phyloP scores from a whole-genome alignment of 1,284 basidiomycete genomes.

The Stereum hirsutum region DNA sequence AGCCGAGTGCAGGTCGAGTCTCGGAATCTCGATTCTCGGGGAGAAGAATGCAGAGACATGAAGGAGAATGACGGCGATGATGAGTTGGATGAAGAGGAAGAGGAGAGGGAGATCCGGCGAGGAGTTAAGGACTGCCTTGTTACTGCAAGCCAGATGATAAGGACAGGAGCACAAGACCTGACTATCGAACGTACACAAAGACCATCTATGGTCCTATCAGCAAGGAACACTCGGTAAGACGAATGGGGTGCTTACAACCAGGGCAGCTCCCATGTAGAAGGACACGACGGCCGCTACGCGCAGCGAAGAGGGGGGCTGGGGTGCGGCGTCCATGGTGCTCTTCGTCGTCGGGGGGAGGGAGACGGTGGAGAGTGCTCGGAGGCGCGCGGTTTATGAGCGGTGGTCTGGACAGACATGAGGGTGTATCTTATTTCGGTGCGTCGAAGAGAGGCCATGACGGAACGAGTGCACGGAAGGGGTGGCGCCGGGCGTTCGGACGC shows the following conservation, averaged over 20 bases:
- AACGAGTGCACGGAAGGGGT: too few relatives aligned
- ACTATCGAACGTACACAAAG: conserved; percentile 38
- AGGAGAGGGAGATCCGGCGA: conserved; percentile 59
- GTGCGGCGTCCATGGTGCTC: conserved; percentile 18
- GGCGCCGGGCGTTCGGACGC: too few relatives aligned
- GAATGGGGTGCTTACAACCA: conserved; percentile 43
- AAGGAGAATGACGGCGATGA: conserved; percentile 58
- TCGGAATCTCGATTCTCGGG: conserved; percentile 46
- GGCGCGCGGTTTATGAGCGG: not conserved
- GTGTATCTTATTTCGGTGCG: too few relatives aligned
- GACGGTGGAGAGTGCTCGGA: conserved; percentile 1
- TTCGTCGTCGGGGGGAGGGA: not conserved
- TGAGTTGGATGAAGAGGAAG: conserved; percentile 60
- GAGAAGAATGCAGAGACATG: conserved; percentile 39
- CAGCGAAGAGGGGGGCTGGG: conserved; percentile 22
- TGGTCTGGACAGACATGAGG: too few relatives aligned
- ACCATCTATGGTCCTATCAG: conserved; percentile 41
- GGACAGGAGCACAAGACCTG: not conserved
- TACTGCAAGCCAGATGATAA: conserved; percentile 26
- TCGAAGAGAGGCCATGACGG: too few relatives aligned
- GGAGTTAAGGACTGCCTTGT: conserved; percentile 65
- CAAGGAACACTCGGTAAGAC: conserved; percentile 2
- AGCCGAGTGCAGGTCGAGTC: conserved; percentile 37
- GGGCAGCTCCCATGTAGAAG: conserved; percentile 70
- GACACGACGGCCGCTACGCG: conserved; percentile 62